Conservation (phyloP, 2,329 filamentous ascomycete species). For the Orbilia brochopaga region DNA sequence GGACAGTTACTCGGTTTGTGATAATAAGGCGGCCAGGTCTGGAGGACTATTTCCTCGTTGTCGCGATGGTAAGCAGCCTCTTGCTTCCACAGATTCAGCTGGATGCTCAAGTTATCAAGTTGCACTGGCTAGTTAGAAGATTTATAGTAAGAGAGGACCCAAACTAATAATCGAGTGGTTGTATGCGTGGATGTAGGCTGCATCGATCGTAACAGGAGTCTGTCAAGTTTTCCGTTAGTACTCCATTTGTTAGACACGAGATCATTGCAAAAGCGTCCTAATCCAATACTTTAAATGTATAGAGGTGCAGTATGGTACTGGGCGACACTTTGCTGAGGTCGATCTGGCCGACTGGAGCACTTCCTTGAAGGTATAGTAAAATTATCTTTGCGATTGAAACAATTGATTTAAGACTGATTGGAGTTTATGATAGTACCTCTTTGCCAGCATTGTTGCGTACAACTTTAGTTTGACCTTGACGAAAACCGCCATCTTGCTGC, state of each 20-base stretch:
- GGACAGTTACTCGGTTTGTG: constrained; percentile 34
- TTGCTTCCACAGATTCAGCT: background rate
- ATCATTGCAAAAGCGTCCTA: background rate
- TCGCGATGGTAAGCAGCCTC: constrained; percentile 29
- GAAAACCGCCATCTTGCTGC: constrained; percentile 55
- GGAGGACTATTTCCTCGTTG: constrained; percentile 41
- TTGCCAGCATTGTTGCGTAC: constrained; percentile 42
- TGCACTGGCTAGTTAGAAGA: background rate
- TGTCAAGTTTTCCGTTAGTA: constrained; percentile 44
- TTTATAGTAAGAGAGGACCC: too few species aligned
- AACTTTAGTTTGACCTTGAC: constrained; percentile 51
- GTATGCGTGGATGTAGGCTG: constrained; percentile 5
- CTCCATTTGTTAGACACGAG: background rate
- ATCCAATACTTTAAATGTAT: background rate
- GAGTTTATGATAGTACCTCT: constrained; percentile 24
- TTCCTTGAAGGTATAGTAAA: constrained; percentile 27
- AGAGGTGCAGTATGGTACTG: constrained; percentile 48
- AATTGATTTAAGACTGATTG: background rate
- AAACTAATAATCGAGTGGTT: too few species aligned
- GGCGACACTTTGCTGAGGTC: constrained; percentile 43
- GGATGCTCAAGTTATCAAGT: background rate
- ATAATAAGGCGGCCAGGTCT: constrained; percentile 39
- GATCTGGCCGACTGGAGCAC: constrained; percentile 42
- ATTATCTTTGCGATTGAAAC: background rate
- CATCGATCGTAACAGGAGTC: constrained; percentile 38